Percentiles rank a stretch among this genome's conserved stretches.
Evolutionary conservation across 1,139 yeast genomes (phyloP).

Genomic region (Zygosaccharomyces pseudobailii): DNA sequence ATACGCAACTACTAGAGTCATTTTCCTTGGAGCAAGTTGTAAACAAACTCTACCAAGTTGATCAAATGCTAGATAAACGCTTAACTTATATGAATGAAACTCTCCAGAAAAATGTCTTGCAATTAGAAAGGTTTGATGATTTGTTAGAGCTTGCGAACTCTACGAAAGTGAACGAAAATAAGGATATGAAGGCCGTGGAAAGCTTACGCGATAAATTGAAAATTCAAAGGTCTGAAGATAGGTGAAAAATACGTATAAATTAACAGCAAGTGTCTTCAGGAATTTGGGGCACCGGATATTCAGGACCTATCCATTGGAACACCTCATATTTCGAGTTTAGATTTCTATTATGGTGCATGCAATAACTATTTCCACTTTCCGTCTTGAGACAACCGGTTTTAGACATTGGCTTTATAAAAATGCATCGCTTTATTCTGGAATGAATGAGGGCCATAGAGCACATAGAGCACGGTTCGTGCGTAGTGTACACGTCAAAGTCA

Average conservation of each 20-base stretch:
- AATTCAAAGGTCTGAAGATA: slow-evolving; percentile 8
- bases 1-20: slow-evolving; percentile 13
- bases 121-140: slow-evolving; percentile 7
- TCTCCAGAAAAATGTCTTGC: slow-evolving; percentile 4
- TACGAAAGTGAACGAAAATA: neutral
- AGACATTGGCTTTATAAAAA: slow-evolving; percentile 49
- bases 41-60: slow-evolving; percentile 16
- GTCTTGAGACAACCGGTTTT: slow-evolving; percentile 53
- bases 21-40: slow-evolving; percentile 20
- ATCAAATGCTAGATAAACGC: slow-evolving; percentile 15
- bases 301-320: slow-evolving; percentile 55
- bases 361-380: slow-evolving; percentile 61
- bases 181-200: neutral
- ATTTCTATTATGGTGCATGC: slow-evolving; percentile 65
- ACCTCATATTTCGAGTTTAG: slow-evolving; percentile 80
- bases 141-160: slow-evolving; percentile 4
- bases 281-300: slow-evolving; percentile 22
- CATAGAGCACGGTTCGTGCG: slow-evolving; percentile 97
- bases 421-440: slow-evolving; percentile 69
- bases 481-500: slow-evolving; percentile 71
- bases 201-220: slow-evolving; percentile 7
- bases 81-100: slow-evolving; percentile 10
- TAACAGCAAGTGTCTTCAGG: slow-evolving; percentile 27
- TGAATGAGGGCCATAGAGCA: slow-evolving; percentile 95
- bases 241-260: slow-evolving; percentile 4